phyloP scores from a whole-genome alignment of 2,329 filamentous ascomycete species.

The Monilinia fructigena region DNA sequence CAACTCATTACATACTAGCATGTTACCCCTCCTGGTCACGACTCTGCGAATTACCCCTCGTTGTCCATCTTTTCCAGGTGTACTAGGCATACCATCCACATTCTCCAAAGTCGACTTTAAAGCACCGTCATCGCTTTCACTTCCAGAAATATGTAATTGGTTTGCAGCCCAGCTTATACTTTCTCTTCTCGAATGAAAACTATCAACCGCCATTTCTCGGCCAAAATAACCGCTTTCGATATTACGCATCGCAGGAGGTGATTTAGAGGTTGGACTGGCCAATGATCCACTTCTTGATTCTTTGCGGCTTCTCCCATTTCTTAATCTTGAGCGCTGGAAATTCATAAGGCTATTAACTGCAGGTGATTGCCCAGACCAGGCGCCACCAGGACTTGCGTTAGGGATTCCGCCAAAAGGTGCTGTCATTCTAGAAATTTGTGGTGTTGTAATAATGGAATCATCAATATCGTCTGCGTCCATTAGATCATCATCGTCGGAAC shows the following conservation, averaged over 20 bases:
- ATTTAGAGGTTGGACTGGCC: constrained; percentile 68
- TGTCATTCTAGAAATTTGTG: constrained; percentile 65
- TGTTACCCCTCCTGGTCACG: constrained; percentile 83
- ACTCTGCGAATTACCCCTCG: constrained; percentile 77
- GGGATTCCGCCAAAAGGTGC: constrained; percentile 45
- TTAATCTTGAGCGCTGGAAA: constrained; percentile 64
- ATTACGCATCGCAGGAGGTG: constrained; percentile 61
- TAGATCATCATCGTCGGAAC: constrained; percentile 65
- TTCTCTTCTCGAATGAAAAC: constrained; percentile 66
- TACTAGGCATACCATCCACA: constrained; percentile 44
- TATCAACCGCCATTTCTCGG: constrained; percentile 48
- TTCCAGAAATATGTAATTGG: constrained; percentile 78
- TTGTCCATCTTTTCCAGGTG: constrained; percentile 54
- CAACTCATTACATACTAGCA: constrained; percentile 62
- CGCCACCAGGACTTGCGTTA: constrained; percentile 53
- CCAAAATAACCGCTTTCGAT: constrained; percentile 52
- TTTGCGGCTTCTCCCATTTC: constrained; percentile 61
- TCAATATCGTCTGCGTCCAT: constrained; percentile 73
- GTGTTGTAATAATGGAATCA: constrained; percentile 79
- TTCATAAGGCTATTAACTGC: constrained; percentile 76
- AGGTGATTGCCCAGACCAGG: constrained; percentile 68
- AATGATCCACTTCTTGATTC: constrained; percentile 69
- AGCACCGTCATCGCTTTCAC: constrained; percentile 72
- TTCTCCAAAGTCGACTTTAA: constrained; percentile 46
- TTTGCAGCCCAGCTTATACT: constrained; percentile 90